Base-by-base conservation (phyloP, 352 stramenopile species). In the Globisporangium cylindrosporum region DNA sequence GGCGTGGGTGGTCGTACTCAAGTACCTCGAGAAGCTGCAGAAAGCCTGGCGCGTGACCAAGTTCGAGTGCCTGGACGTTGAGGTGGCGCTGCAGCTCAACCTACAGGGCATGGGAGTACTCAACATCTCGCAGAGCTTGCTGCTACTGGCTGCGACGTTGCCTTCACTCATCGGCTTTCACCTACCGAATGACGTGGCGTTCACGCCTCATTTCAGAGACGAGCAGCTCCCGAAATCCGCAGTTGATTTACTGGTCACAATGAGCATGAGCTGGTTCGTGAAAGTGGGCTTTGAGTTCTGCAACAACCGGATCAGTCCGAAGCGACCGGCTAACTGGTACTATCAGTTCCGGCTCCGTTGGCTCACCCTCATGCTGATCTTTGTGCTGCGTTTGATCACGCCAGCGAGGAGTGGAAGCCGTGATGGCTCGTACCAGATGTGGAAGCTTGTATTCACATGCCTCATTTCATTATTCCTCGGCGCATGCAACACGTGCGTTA, bases 211-310 rank as follows among this genome's bases (percentile, higher is more conserved):
- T 1, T 76, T 59, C 20, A 22, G 55, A 1, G 59, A 73, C 8
- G 49, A 61, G 20, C 74, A 74, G 18, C 62, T 72, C 0, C 43
- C 55, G 8, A 77, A 77, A 58, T 4, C 38, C 0, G 29, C 58
- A 5, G 63, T 72, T 2, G 78, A 83, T n/a, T 29, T 83, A 7
- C 71, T 78, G 4, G 78, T 86, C 36, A 78, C 72, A 55, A 59
- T 86, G 14, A 80, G 75, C 3, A 86, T 86, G 78, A 86, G 69
- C 64, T 86, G 78, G 78, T 74, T 86, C 27, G 51, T 82, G 38
- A 86, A 86, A 38, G 57, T 80, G 3, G 76, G 72, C 32, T 86
- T 83, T 43, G 78, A 86, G 51, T 53, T 81, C 34, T 76, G 67
- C 64, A 86, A 80, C 58, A 70, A 68, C 25, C 72, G 72, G 57